Evolutionary conservation across 768 basidiomycete species (phyloP).

Genomic region (Mycena kentingensis): DNA sequence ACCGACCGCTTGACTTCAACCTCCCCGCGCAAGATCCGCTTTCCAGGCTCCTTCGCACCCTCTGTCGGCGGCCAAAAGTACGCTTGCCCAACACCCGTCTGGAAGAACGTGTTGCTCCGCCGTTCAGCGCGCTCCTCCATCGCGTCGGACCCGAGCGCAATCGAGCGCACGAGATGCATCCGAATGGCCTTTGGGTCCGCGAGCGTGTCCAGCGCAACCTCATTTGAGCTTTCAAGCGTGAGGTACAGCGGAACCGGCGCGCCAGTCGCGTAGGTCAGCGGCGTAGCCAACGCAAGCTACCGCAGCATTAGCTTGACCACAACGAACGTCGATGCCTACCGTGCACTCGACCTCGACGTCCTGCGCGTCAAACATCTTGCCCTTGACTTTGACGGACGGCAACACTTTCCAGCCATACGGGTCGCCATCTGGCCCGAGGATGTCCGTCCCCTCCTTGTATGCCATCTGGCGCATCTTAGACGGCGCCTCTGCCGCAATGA

Average conservation of each 20-base stretch:
- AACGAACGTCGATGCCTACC: constrained; percentile 24
- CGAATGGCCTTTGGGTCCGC: constrained; percentile 41
- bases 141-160: constrained; percentile 52
- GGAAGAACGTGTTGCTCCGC: constrained; percentile 51
- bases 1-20: constrained; percentile 46
- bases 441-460: constrained; percentile 33
- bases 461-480: constrained; percentile 38
- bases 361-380: constrained; percentile 36
- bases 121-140: constrained; percentile 38
- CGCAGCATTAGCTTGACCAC: neutral
- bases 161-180: constrained; percentile 47
- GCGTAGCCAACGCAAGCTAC: constrained; percentile 53
- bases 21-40: constrained; percentile 50
- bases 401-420: constrained; percentile 41
- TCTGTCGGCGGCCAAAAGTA: constrained; percentile 51
- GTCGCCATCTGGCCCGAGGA: constrained; percentile 40
- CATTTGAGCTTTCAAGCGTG: constrained; percentile 46
- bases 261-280: constrained; percentile 52
- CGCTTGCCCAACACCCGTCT: constrained; percentile 41
- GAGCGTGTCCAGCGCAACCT: constrained; percentile 53
- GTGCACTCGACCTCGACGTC: constrained; percentile 36
- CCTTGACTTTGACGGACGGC: constrained; percentile 29
- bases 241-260: constrained; percentile 52
- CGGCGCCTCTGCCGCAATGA: constrained; percentile 36
- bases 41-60: constrained; percentile 31